Conservation (phyloP, 768 basidiomycete genomes). For the Lyophyllum shimeji region DNA sequence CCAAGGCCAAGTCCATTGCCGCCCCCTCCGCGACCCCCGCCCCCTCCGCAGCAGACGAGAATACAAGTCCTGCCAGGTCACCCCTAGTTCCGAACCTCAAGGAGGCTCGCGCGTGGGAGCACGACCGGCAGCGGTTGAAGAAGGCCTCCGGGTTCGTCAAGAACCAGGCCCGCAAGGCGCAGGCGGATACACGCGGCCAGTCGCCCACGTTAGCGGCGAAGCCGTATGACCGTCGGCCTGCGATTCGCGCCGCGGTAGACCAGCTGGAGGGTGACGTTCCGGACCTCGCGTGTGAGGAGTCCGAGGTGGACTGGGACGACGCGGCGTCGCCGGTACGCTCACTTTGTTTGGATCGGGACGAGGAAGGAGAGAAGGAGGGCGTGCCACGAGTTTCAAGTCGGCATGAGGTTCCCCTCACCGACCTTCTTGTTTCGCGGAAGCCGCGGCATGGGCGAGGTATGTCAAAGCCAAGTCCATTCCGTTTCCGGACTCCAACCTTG, state of each 20-base stretch:
- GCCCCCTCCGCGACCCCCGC: neutral
- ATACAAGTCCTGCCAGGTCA: slow-evolving; percentile 12
- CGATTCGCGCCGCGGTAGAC: neutral
- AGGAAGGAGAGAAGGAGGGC: slow-evolving; percentile 18
- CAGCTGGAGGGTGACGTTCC: neutral
- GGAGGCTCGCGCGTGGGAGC: slow-evolving; percentile 49
- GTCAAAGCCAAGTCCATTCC: slow-evolving; percentile 16
- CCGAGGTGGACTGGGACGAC: slow-evolving; percentile 15
- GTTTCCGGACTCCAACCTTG: neutral
- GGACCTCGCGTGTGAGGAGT: slow-evolving; percentile 6
- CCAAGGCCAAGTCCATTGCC: slow-evolving; percentile 1
- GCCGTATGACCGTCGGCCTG: neutral
- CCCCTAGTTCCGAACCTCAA: slow-evolving; percentile 26
- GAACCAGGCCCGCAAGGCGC: slow-evolving; percentile 32
- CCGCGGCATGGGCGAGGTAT: slow-evolving; percentile 42
- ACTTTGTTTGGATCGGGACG: no score
- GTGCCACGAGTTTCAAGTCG: slow-evolving; percentile 16
- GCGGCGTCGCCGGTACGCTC: neutral
- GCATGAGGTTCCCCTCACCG: slow-evolving; percentile 16
- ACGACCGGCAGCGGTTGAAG: slow-evolving; percentile 46
- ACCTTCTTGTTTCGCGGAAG: slow-evolving; percentile 33
- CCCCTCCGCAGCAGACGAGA: neutral
- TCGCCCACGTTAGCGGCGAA: neutral
- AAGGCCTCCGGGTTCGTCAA: slow-evolving; percentile 40
- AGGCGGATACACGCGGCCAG: neutral